Evolutionary conservation across 768 basidiomycete species (phyloP), one percentile per base, ranked within the genome.

Genomic region (Leccinum subgranulosum): DNA sequence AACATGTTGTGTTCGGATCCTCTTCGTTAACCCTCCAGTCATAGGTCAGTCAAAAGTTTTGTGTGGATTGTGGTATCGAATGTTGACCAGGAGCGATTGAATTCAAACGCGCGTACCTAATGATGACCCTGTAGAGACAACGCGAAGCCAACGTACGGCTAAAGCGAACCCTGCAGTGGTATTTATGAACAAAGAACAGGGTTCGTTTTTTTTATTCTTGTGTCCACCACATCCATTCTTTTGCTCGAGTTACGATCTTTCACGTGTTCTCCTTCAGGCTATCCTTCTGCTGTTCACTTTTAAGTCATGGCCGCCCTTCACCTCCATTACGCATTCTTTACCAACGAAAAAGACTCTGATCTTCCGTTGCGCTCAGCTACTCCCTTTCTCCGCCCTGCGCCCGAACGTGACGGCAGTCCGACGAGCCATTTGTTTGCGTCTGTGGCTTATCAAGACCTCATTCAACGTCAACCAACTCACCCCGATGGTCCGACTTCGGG

Each of bases 241-340:
- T 60, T 29, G 27, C 49, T 41, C 12, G 19, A 53, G 62, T 67
- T 27, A 69, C 57, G 50, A 54, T 58, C 58, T 36, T 57, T 62
- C 55, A 56, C 51, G 55, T 43, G 43, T 41, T 39, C 4, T 34
- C 43, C 43, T 51, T 9, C 34, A 65, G 63, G 58, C 48, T 43
- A 31, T 33, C 23, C 54, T 55, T 53, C 57, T 54, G 50, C 39
- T 69, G 25, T 46, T 72, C 62, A 45, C 57, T 52, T 48, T 49
- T 41, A 47, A 55, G 23, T 36, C n/a, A 88, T 88, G 86, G 80
- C 84, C 55, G 83, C 82, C 52, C 68, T 85, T 52, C 79, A 81
- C 67, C 77, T 85, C 51, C 84, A 86, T 70, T 79, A 83, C 64
- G 75, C 79, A 31, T 65, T 83, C 54, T 80, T 81, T 69, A 60